Evolutionary conservation across 1,284 basidiomycete species (phyloP).

Genomic region (Puccinia sorghi): DNA sequence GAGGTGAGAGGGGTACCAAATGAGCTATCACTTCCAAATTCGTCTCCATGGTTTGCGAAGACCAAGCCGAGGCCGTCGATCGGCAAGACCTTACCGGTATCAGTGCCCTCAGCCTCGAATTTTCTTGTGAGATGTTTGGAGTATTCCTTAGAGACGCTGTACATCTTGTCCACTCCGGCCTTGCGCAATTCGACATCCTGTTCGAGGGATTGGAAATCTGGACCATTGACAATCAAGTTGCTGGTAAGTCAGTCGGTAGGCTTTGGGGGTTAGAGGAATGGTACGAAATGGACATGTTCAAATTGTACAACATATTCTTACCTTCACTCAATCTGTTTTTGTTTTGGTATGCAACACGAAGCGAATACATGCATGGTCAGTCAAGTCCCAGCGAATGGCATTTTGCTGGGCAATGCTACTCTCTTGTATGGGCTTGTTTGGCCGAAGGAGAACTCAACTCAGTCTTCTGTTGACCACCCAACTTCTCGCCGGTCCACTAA

Average conservation of each 20-base stretch:
- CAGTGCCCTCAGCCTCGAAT: slow-evolving; percentile 42
- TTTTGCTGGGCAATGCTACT: no score
- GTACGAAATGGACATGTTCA: neutral
- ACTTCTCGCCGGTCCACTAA: slow-evolving; percentile 50
- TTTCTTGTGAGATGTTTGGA: slow-evolving; percentile 49
- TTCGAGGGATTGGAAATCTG: slow-evolving; percentile 49
- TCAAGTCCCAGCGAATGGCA: no score
- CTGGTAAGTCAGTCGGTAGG: neutral
- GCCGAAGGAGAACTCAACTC: no score
- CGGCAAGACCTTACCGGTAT: slow-evolving; percentile 50
- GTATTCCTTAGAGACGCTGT: slow-evolving; percentile 48
- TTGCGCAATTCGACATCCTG: slow-evolving; percentile 49
- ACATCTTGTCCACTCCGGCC: slow-evolving; percentile 44
- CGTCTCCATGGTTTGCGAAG: slow-evolving; percentile 48
- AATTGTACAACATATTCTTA: no score
- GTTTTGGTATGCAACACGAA: neutral
- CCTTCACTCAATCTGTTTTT: slow-evolving; percentile 21
- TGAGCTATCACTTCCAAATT: slow-evolving; percentile 47
- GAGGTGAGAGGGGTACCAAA: slow-evolving; percentile 28
- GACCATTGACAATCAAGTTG: neutral
- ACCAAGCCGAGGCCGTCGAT: slow-evolving; percentile 48
- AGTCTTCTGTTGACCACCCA: slow-evolving; percentile 49
- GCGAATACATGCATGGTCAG: no score
- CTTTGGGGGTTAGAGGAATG: no score
- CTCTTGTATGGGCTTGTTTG: no score